Percentiles rank a stretch among this genome's conserved stretches.
Conservation (phyloP, 2,329 filamentous ascomycete species). For the Penicillium hesseltinei region DNA sequence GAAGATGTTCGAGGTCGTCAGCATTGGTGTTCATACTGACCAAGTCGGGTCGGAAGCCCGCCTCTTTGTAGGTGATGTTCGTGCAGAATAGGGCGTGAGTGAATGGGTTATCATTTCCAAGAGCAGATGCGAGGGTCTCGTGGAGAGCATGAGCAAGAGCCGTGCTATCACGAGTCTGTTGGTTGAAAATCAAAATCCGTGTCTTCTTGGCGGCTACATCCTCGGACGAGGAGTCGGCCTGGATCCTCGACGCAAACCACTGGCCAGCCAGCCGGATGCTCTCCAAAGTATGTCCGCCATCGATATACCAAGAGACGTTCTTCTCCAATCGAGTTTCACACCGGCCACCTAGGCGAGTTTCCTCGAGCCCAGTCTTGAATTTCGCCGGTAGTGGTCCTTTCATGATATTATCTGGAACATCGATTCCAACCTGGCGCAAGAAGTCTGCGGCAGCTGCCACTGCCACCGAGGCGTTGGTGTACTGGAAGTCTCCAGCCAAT, state of each 20-base stretch:
- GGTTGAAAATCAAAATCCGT: slow-evolving; percentile 81
- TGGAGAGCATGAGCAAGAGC: slow-evolving; percentile 65
- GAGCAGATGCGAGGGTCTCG: slow-evolving; percentile 49
- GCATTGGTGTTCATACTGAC: slow-evolving; percentile 61
- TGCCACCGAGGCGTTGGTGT: slow-evolving; percentile 61
- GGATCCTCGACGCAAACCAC: slow-evolving; percentile 67
- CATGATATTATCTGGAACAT: slow-evolving; percentile 39
- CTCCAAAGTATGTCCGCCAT: slow-evolving; percentile 84
- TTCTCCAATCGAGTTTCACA: slow-evolving; percentile 66
- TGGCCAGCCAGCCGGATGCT: slow-evolving; percentile 72
- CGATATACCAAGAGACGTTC: slow-evolving; percentile 72
- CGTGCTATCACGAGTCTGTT: slow-evolving; percentile 77
- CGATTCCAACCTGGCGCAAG: slow-evolving; percentile 37
- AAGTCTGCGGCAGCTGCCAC: slow-evolving; percentile 49
- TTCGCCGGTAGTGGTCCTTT: slow-evolving; percentile 54
- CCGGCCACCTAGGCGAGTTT: slow-evolving; percentile 69
- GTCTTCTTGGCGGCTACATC: slow-evolving; percentile 35
- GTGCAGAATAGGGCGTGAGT: slow-evolving; percentile 76
- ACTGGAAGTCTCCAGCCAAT: slow-evolving; percentile 62
- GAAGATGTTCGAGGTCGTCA: slow-evolving; percentile 56
- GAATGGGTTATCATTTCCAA: slow-evolving; percentile 54
- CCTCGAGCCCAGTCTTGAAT: slow-evolving; percentile 64
- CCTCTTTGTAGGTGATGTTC: slow-evolving; percentile 65
- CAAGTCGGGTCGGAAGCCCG: slow-evolving; percentile 63
- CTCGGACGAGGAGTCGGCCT: slow-evolving; percentile 35